A percentile compares a stretch with the other conserved stretches of the same genome.
Conservation (phyloP, 2,329 filamentous ascomycete genomes). For the Elsinoe perseae region DNA sequence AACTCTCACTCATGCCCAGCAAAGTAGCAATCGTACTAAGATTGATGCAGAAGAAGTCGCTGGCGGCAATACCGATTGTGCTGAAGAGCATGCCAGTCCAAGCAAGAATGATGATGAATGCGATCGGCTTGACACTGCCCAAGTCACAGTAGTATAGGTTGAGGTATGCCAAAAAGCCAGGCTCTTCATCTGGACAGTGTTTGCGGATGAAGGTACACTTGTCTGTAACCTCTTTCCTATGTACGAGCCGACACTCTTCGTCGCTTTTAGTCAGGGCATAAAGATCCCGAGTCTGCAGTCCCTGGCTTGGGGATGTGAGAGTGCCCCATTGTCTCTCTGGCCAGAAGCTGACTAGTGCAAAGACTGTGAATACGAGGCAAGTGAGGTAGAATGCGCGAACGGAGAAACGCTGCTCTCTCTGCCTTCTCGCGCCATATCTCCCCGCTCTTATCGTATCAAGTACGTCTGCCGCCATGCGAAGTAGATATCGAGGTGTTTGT, state of each 20-base stretch:
- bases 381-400: slow-evolving; percentile 20
- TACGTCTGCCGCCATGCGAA: slow-evolving; percentile 11
- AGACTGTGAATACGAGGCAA: slow-evolving; percentile 14
- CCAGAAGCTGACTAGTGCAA: slow-evolving; percentile 16
- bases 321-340: not conserved
- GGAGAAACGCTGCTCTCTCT: slow-evolving; percentile 8
- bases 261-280: slow-evolving; percentile 22
- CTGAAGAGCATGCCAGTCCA: slow-evolving; percentile 91
- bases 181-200: slow-evolving; percentile 83
- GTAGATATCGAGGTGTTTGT: not conserved
- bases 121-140: slow-evolving; percentile 59
- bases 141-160: slow-evolving; percentile 83
- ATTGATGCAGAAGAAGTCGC: slow-evolving; percentile 97
- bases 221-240: slow-evolving; percentile 54
- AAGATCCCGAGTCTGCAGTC: slow-evolving; percentile 2
- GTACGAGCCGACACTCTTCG: slow-evolving; percentile 65
- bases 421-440: slow-evolving; percentile 3
- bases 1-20: slow-evolving; percentile 86
- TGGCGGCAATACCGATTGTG: slow-evolving; percentile 94
- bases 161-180: slow-evolving; percentile 82
- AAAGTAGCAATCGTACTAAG: slow-evolving; percentile 85
- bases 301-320: not conserved
- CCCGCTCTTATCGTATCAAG: not conserved
- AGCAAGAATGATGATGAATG: slow-evolving; percentile 67
- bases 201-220: slow-evolving; percentile 78